Percentiles rank a stretch among this genome's conserved stretches.
These are phyloP conservation scores for Scytalidium sp. DNA, from an alignment of 2,329 filamentous ascomycete species.

Conservation along the genomic window DNA sequence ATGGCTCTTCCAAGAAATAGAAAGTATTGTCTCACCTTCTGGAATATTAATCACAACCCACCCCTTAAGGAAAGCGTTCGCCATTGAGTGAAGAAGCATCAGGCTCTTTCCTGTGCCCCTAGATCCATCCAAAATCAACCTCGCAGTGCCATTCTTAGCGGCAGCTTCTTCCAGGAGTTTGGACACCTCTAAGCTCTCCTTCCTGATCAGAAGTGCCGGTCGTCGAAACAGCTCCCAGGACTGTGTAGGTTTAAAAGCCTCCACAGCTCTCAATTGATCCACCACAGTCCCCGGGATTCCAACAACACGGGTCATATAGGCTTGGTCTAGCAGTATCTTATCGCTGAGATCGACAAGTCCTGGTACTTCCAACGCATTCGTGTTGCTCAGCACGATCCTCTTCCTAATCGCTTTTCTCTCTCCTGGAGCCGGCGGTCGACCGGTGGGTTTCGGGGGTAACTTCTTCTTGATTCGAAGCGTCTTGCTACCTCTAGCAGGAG, in stretches of 20 bases:
- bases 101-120: constrained; percentile 83
- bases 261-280: constrained; percentile 76
- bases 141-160: constrained; percentile 50
- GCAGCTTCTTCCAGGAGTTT: constrained; percentile 56
- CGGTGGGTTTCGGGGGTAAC: constrained; percentile 14
- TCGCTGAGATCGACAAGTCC: constrained; percentile 61
- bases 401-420: constrained; percentile 87
- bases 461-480: constrained; percentile 47
- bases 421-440: constrained; percentile 63
- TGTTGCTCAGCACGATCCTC: constrained; percentile 88
- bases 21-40: constrained; percentile 60
- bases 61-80: constrained; percentile 74
- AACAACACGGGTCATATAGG: constrained; percentile 63
- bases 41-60: constrained; percentile 91
- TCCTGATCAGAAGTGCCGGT: constrained; percentile 74
- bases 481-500: constrained; percentile 1
- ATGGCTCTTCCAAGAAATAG: not conserved
- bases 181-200: constrained; percentile 74
- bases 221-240: constrained; percentile 82
- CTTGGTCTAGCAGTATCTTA: constrained; percentile 50
- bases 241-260: constrained; percentile 90
- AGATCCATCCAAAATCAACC: constrained; percentile 70
- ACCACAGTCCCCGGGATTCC: constrained; percentile 67
- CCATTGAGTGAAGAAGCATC: constrained; percentile 77
- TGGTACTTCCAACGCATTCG: constrained; percentile 78